A percentile compares a stretch with the other conserved stretches of the same genome.
These are phyloP conservation scores for Tylopilus felleus DNA, from an alignment of 768 basidiomycete species.

Conservation along the genomic window DNA sequence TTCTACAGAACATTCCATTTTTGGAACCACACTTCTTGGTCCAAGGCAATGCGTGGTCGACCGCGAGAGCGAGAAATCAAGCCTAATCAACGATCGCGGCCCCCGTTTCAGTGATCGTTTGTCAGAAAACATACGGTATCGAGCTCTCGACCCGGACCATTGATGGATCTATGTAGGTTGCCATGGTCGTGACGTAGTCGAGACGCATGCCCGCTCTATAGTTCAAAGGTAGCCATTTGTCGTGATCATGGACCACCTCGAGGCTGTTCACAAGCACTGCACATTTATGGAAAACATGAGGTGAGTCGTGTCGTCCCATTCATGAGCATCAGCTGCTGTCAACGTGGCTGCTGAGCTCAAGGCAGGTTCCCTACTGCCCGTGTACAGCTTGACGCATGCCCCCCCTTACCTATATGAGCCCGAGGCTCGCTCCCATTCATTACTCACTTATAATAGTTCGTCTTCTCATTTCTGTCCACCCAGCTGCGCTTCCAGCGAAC, in stretches of 20 bases:
- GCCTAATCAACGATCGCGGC: conserved; percentile 10
- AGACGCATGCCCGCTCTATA: conserved; percentile 19
- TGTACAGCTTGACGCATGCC: conserved; percentile 32
- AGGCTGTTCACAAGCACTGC: conserved; percentile 31
- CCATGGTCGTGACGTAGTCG: conserved; percentile 27
- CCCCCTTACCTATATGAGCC: conserved; percentile 30
- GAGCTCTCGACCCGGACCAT: conserved; percentile 2
- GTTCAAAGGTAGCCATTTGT: conserved; percentile 28
- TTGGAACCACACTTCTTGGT: conserved; percentile 14
- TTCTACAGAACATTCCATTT: conserved; percentile 29
- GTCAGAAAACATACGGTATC: conserved; percentile 6
- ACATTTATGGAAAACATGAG: conserved; percentile 37
- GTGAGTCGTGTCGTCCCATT: conserved; percentile 32
- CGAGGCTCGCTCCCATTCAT: conserved; percentile 24
- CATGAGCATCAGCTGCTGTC: conserved; percentile 30
- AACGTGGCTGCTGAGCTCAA: conserved; percentile 37
- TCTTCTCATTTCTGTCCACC: conserved; percentile 29
- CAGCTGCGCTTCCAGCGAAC: conserved; percentile 23
- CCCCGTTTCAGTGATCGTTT: conserved; percentile 11
- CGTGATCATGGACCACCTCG: conserved; percentile 33
- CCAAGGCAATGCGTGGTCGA: conserved; percentile 10
- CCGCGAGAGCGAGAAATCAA: neutral
- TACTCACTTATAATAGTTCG: conserved; percentile 26
- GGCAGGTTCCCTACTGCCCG: conserved; percentile 29
- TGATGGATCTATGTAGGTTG: conserved; percentile 15